Base-by-base conservation (phyloP, 768 basidiomycete genomes). In the Pholiota microspora region DNA sequence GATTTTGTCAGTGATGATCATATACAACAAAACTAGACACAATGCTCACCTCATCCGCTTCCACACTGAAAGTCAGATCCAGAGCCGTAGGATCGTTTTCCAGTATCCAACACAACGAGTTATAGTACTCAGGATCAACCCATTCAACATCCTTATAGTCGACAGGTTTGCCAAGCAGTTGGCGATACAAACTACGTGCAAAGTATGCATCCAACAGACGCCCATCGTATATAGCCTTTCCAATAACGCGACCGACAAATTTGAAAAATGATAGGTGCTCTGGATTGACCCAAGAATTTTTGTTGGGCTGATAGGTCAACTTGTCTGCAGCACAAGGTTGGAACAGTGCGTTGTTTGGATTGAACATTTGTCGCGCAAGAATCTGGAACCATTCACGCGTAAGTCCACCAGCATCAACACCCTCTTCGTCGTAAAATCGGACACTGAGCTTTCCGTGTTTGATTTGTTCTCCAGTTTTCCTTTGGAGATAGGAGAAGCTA, bases 361-460 rank as follows among this genome's bases (percentile, higher is more conserved):
- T 94, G 73, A 99, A 99, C 89, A 99, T 99, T 69, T 97, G 94
- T 48, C 94, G 83, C 1, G 97, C 95, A 15, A 99, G 84, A 49
- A 97, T 96, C 64, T 94, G 92, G 86, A 95, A 98, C 94, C 95
- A 98, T 73, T 98, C 95, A 55, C 96, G 82, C 7, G 97, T 97
- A 31, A 99, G 92, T 61, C 97, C 97, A 18, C 97, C 97, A 0
- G 97, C 97, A 67, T 99, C 97, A 18, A 99, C 93, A 49, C 97
- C 97, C 66, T 98, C 97, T 66, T 99, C 97, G 53, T 94, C 89
- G 64, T 93, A 92, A 74, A 97, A 99, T 49, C 94, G 88, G 54
- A 98, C 86, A 65, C 89, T 97, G 53, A 99, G 84, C 69, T 99
- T 99, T 59, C 97, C 96, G 66, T 92, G 88, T 71, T 98, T 98